Evolutionary conservation across 208 protist genomes (phyloP).

Genomic region (Leishmania mexicana): DNA sequence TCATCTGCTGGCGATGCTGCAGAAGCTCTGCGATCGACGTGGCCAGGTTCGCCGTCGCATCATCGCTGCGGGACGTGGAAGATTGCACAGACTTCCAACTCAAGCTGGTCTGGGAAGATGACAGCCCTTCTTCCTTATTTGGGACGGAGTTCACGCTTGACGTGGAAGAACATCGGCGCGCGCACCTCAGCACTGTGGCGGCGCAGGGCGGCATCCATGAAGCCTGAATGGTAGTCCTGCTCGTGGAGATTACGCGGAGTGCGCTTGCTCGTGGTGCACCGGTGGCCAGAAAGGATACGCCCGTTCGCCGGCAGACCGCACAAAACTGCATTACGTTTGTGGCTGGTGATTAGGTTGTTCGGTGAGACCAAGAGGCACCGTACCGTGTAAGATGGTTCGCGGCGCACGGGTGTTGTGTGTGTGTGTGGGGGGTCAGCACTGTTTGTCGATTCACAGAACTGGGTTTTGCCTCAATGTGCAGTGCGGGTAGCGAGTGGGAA

Average conservation of each 20-base stretch:
- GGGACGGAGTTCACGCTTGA: background rate
- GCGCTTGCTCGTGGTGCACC: background rate
- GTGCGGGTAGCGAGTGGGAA: background rate
- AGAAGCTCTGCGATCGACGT: background rate
- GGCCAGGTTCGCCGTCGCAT: background rate
- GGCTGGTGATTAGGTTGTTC: too few relatives aligned
- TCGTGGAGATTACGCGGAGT: background rate
- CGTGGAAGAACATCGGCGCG: background rate
- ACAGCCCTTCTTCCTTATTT: background rate
- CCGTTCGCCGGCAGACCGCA: background rate
- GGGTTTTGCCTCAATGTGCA: background rate
- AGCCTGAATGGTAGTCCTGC: background rate
- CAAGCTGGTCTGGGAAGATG: background rate
- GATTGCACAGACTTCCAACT: background rate
- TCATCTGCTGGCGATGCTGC: background rate
- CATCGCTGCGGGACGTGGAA: background rate
- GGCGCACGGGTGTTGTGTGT: background rate
- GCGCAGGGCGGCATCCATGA: background rate
- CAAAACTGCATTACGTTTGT: background rate
- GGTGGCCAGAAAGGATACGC: background rate
- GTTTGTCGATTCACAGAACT: background rate
- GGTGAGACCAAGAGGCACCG: background rate
- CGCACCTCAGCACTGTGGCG: background rate
- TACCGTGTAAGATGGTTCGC: background rate
- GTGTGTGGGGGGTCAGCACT: background rate